Evolutionary conservation across 192 early-diverging fungal genomes (phyloP), one percentile per base, ranked within the genome.

Genomic region (Phycomyces blakesleeanus): DNA sequence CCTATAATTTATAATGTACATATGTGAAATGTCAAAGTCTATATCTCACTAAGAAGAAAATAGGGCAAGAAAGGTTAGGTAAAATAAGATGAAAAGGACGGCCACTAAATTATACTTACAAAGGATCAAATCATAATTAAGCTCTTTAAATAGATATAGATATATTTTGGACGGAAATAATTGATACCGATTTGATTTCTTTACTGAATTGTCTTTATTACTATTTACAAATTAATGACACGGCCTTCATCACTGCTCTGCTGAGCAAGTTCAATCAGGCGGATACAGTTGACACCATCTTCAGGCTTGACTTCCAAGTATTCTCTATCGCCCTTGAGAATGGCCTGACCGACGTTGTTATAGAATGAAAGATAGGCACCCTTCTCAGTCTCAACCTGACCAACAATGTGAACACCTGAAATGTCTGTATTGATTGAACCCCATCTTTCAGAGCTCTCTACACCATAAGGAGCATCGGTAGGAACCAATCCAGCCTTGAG

Each of bases 261-360:
- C 65, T 80, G 80, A 15, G 88, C 87, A 41, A 87, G 69, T 75
- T 91, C 83, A 44, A 91, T 87, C 29, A 87, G 69, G 24, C 80
- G 76, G 49, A 91, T 87, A 26, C 87, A 83, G 39, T 83, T 70
- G 2, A 77, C 81, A 37, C 83, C 88, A 58, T 89, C 81, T 52
- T 87, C 80, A 15, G 88, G 82, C n/a, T 74, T 81, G 29, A 91
- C 86, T 12, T 57, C 66, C 11, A 91, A 70, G 12, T 51, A 25
- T 11, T 27, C 52, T 7, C 61, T 64, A 7, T 76, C 74, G 10
- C 59, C 73, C 3, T 75, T 69, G 20, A 66, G 69, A 6, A 91
- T 85, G 1, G 87, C 78, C 15, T 79, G 76, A 0, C 74, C 78
- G 7, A 91, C 80, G 52, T 90, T 90, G 40, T 73, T 76, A 52